Conservation (phyloP, 805 yeast genomes). For the Yarrowia sp. region DNA sequence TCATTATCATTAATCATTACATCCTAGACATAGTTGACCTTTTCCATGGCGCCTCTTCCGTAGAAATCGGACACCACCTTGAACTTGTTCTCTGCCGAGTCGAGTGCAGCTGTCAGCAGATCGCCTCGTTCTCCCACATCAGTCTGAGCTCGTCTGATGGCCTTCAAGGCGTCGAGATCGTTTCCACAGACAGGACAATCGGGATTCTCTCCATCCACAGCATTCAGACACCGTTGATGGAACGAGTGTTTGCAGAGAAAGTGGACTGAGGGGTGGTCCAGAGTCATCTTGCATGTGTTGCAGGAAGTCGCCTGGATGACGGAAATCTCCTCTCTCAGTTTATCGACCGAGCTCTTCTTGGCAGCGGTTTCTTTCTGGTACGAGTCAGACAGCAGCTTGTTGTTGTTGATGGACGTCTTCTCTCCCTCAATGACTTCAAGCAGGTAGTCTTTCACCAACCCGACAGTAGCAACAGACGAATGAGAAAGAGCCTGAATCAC, state of each 20-base stretch:
- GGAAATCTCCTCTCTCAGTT: constrained; percentile 56
- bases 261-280: constrained; percentile 82
- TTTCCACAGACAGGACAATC: constrained; percentile 79
- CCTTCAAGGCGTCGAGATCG: constrained; percentile 70
- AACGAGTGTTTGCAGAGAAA: constrained; percentile 87
- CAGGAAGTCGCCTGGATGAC: constrained; percentile 71
- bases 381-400: constrained; percentile 66
- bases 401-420: constrained; percentile 70
- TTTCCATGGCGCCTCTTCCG: constrained; percentile 80
- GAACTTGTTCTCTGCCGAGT: constrained; percentile 64
- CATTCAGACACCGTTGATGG: constrained; percentile 76
- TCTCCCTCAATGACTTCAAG: constrained; percentile 66
- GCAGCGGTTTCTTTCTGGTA: constrained; percentile 70
- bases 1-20: constrained; percentile 28
- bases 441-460: constrained; percentile 72
- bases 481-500: constrained; percentile 71
- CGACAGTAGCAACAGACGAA: constrained; percentile 70
- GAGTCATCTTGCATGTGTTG: constrained; percentile 64
- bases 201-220: constrained; percentile 43
- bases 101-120: constrained; percentile 64
- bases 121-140: constrained; percentile 68
- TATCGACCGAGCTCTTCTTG: constrained; percentile 62
- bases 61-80: constrained; percentile 79
- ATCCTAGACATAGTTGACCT: constrained; percentile 18
- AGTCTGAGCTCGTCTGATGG: constrained; percentile 64